Conservation (phyloP, 352 stramenopile genomes). For the Pythium phragmiticola region DNA sequence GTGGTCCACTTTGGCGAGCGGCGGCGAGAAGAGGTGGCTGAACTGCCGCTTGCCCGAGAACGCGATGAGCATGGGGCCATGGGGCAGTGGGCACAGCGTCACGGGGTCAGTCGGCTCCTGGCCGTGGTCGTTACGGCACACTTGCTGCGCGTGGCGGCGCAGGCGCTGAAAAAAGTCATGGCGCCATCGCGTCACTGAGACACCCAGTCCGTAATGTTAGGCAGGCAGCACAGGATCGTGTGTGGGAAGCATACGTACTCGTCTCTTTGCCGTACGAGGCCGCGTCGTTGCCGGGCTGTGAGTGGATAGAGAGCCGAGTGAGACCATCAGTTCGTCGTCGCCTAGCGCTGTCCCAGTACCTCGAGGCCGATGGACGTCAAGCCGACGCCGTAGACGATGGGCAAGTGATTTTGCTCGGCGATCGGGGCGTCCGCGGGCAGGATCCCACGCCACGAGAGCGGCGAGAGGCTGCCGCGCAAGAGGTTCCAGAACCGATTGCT, state of each 20-base stretch:
- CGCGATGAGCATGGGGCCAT: constrained; percentile 73
- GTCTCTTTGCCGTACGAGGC: constrained; percentile 69
- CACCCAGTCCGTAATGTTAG: neutral
- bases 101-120: constrained; percentile 1
- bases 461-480: constrained; percentile 60
- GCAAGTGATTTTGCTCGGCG: constrained; percentile 71
- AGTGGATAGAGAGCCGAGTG: neutral
- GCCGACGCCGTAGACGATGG: constrained; percentile 57
- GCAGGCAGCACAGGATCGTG: neutral
- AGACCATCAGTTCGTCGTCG: too few relatives aligned
- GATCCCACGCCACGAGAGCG: constrained; percentile 60
- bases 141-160: constrained; percentile 46
- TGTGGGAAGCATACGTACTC: constrained; percentile 39
- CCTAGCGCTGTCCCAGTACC: constrained; percentile 27
- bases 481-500: constrained; percentile 90
- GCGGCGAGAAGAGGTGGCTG: constrained; percentile 75
- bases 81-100: constrained; percentile 33
- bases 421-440: constrained; percentile 57
- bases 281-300: constrained; percentile 81
- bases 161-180: constrained; percentile 40
- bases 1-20: constrained; percentile 59
- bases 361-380: constrained; percentile 85
- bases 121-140: constrained; percentile 41
- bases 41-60: constrained; percentile 89
- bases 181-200: constrained; percentile 19